Conservation (phyloP, 2,329 filamentous ascomycete species). For the Colletotrichum chrysophilum region DNA sequence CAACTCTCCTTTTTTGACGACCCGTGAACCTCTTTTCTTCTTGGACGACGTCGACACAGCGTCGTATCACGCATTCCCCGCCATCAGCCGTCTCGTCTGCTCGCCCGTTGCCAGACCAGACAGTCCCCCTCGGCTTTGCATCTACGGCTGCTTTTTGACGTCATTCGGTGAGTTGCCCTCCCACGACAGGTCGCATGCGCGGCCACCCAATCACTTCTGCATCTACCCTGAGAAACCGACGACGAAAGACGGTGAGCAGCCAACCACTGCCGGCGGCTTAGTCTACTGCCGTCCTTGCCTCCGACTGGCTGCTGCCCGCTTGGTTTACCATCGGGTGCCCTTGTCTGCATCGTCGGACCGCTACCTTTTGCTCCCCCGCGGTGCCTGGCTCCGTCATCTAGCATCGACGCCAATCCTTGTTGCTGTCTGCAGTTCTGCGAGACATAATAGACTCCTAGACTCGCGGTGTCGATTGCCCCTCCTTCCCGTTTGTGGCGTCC, state of each 20-base stretch:
- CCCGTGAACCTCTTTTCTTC: background rate
- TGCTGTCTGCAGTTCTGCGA: background rate
- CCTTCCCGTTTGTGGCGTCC: background rate
- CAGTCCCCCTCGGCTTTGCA: background rate
- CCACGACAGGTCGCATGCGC: background rate
- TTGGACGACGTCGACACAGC: background rate
- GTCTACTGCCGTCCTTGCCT: background rate
- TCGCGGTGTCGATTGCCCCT: background rate
- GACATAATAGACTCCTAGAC: background rate
- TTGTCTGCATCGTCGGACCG: background rate
- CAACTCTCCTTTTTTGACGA: background rate
- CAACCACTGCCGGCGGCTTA: background rate
- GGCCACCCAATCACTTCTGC: slow-evolving; percentile 3
- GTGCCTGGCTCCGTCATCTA: slow-evolving; percentile 16
- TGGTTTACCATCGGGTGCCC: background rate
- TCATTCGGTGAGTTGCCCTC: slow-evolving; percentile 16
- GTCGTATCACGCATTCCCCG: background rate
- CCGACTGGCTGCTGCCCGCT: slow-evolving; percentile 2
- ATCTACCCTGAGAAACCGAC: background rate
- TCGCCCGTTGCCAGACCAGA: background rate
- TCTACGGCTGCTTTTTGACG: slow-evolving; percentile 11
- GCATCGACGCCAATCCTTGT: background rate
- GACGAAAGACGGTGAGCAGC: slow-evolving; percentile 7
- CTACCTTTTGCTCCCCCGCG: background rate
- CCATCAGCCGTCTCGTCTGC: background rate